Base-by-base conservation (phyloP, 2,329 filamentous ascomycete species). In the Cladosporium austrohemisphaericum region DNA sequence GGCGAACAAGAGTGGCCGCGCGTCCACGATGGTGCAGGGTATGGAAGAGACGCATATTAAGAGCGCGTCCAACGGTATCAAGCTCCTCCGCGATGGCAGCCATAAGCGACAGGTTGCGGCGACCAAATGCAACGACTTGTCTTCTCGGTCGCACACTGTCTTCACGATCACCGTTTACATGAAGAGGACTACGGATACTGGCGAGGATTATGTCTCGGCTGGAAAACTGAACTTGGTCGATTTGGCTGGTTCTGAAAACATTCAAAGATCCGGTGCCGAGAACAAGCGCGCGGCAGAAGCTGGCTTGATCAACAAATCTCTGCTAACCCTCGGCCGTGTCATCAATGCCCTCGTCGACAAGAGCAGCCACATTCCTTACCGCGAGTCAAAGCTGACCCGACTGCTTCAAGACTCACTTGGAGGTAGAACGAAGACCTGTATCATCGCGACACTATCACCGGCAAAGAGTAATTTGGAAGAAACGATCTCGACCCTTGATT, bases 91-190 rank as follows among this genome's bases (percentile, higher is more conserved):
- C 60, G 79, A 85, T 55, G 94, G 93, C 54, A 96, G 90, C 68
- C 78, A 93, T 71, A 95, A 91, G 69, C 86, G 93, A 41, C 93
- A 98, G 69, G 93, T 98, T n/a, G 94, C 93, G 5, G 90, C 94
- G 3, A 98, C 93, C n/a, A 97, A 97, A 70, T 98, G 93, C 79
- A 98, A 98, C 67, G 93, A 98, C 61, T 81, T 97, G 49, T 96
- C 91, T 70, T 96, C 91, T 60, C 84, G 93, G 67, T 95, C 91
- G 73, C 94, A 98, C 65, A 98, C 93, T 0, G 86, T 98, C 18
- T 98, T 98, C 65, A 97, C 93, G 6, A 88, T 98, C 52, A 96
- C 92, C 1, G 88, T 91, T 1, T 89, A 91, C 64, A 85, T 90
- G 62, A 95, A 95, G 69, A 84, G 86, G 54, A 81, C 81, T 1